Conservation (phyloP, 129 eudicot genomes). For the Ambrosia artemisiifolia region DNA sequence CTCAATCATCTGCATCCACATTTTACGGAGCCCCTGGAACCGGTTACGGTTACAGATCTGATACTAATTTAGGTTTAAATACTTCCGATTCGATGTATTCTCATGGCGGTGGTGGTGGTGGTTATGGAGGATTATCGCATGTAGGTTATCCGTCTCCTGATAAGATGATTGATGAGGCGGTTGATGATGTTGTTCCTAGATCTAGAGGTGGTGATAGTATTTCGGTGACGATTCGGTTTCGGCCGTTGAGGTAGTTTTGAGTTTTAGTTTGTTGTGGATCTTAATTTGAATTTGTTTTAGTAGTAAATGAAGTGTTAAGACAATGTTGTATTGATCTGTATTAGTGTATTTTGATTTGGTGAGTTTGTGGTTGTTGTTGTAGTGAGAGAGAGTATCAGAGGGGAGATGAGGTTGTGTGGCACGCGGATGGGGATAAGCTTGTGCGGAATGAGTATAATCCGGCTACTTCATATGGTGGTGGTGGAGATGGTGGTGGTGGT, state of each 20-base stretch:
- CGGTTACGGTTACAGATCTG: slow-evolving; percentile 65
- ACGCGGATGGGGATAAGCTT: slow-evolving; percentile 75
- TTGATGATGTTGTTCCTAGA: slow-evolving; percentile 46
- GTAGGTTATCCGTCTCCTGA: slow-evolving; percentile 63
- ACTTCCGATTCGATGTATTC: slow-evolving; percentile 48
- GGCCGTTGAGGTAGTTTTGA: slow-evolving; percentile 72
- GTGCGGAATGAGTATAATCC: slow-evolving; percentile 93
- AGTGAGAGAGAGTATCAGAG: slow-evolving; percentile 87
- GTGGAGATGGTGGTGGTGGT: too few relatives aligned
- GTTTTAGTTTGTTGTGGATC: slow-evolving; percentile 10
- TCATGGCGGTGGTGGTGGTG: slow-evolving; percentile 38
- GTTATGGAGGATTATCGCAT: slow-evolving; percentile 50
- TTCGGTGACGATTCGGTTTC: slow-evolving; percentile 93
- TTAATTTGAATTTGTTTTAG: slow-evolving; percentile 10
- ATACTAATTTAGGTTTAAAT: slow-evolving; percentile 39
- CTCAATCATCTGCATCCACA: slow-evolving; percentile 56
- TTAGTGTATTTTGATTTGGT: slow-evolving; percentile 2
- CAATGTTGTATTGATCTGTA: slow-evolving; percentile 24
- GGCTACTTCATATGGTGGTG: slow-evolving; percentile 78
- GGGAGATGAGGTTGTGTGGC: slow-evolving; percentile 95
- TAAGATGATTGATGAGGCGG: slow-evolving; percentile 58
- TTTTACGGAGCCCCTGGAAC: slow-evolving; percentile 48
- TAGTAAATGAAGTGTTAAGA: slow-evolving; percentile 3
- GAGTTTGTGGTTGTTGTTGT: slow-evolving; percentile 31
- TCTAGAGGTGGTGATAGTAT: slow-evolving; percentile 72